Percentiles rank a stretch among this genome's conserved stretches.
Conservation (phyloP, 371 early-diverging fungal species). For the Chytridiales sp. region DNA sequence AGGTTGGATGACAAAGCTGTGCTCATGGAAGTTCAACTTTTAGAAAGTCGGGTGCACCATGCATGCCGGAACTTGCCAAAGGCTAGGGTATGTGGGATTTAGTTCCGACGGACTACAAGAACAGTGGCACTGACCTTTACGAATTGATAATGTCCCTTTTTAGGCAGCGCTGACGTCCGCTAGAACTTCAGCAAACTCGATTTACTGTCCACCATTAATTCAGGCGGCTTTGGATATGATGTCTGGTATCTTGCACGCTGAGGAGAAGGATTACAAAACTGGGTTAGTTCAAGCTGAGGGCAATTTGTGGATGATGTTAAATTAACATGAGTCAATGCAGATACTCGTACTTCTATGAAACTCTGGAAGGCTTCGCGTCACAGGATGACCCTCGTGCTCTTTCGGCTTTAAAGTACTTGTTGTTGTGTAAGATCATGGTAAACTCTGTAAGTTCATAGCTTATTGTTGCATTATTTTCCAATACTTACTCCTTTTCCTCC, state of each 20-base stretch:
- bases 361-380: conserved; percentile 88
- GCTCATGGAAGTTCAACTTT: conserved; percentile 92
- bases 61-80: conserved; percentile 92
- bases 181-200: conserved; percentile 94
- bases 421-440: conserved; percentile 97
- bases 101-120: background rate
- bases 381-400: conserved; percentile 86
- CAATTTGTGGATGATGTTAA: background rate
- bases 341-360: conserved; percentile 96
- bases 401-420: conserved; percentile 91
- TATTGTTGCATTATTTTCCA: background rate
- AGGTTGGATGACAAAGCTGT: conserved; percentile 98
- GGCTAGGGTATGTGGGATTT: conserved; percentile 64
- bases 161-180: conserved; percentile 96
- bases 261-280: conserved; percentile 98
- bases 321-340: too few relatives aligned
- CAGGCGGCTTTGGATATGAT: conserved; percentile 98
- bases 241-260: conserved; percentile 95
- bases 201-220: conserved; percentile 97
- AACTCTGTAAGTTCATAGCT: conserved; percentile 64
- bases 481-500: background rate
- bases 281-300: conserved; percentile 64
- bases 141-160: too few relatives aligned
- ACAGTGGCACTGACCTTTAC: too few relatives aligned
- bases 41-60: conserved; percentile 94